Evolutionary conservation across 306 rosid species (phyloP), one percentile per base, ranked within the genome.

Genomic region (Canavalia gladiata): DNA sequence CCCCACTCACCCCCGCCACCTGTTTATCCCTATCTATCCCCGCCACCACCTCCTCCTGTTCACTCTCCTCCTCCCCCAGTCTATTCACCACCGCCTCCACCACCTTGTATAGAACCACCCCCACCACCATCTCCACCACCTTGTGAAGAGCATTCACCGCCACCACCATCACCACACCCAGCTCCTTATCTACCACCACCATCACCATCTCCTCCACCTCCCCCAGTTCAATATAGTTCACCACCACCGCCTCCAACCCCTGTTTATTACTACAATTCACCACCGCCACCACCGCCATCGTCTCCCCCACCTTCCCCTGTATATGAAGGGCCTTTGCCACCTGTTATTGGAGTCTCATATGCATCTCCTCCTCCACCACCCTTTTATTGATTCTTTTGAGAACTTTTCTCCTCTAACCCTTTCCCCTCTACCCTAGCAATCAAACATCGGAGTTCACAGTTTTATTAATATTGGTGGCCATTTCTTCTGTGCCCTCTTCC

Each of bases 361-460:
- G 92, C 97, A 2, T 93, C 98, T 74, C 97, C 98, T 55, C 99
- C 99, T 45, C 99, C 99, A 18, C 97, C 98, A 78, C 97, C 97
- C 85, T 95, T 87, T 86, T 95, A 95, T 88, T 93, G 86, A 91
- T 95, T 95, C 97, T 90, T 92, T 91, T 82, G 94, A 92, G 93
- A 90, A 88, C 75, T 86, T 85, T 68, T 85, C 90, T 85, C 92
- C 97, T 88, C 92, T 91, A 87, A 88, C 89, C 84, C 85, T 78
- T 66, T 81, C 72, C 62, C 87, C 25, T 73, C 83, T 72, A 56
- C 68, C 67, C 72, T 79, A 84, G 54, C 85, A 82, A 82, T 70
- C 52, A 49, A n/a, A 42, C 9, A 59, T 4, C 12, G 34, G 62
- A 74, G 12, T 72, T 82, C 86, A 84, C 34, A 57, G 30, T 52